Conservation (phyloP, 179 eudicot species). For the Spergularia azorica region DNA sequence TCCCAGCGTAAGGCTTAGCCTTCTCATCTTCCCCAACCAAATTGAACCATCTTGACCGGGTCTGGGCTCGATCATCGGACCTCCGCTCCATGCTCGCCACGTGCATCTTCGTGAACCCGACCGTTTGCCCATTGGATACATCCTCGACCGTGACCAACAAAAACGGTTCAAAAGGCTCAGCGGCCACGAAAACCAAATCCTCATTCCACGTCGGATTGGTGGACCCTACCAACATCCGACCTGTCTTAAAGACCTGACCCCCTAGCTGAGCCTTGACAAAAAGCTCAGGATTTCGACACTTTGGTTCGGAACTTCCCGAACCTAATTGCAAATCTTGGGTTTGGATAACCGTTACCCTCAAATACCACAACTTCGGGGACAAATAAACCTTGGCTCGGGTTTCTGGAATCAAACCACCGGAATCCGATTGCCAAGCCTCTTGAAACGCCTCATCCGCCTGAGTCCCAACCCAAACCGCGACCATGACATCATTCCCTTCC, state of each 20-base stretch:
- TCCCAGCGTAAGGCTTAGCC: slow-evolving; percentile 61
- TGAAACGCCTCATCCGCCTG: slow-evolving; percentile 85
- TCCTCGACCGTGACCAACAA: slow-evolving; percentile 68
- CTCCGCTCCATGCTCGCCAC: slow-evolving; percentile 64
- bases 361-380: slow-evolving; percentile 89
- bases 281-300: slow-evolving; percentile 48
- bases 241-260: slow-evolving; percentile 72
- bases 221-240: slow-evolving; percentile 47
- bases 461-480: slow-evolving; percentile 85
- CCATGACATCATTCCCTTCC: slow-evolving; percentile 62
- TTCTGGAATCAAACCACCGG: slow-evolving; percentile 79
- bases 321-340: slow-evolving; percentile 83
- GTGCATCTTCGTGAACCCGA: slow-evolving; percentile 66
- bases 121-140: slow-evolving; percentile 39
- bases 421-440: slow-evolving; percentile 94
- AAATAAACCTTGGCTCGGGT: slow-evolving; percentile 89
- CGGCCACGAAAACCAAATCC: slow-evolving; percentile 75
- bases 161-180: slow-evolving; percentile 90
- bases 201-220: slow-evolving; percentile 86
- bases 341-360: slow-evolving; percentile 87
- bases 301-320: slow-evolving; percentile 47
- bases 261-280: slow-evolving; percentile 78
- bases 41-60: slow-evolving; percentile 78
- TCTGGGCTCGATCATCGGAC: slow-evolving; percentile 57
- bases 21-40: slow-evolving; percentile 58